Conservation (phyloP, 345 rosid species). For the Salix purpurea region DNA sequence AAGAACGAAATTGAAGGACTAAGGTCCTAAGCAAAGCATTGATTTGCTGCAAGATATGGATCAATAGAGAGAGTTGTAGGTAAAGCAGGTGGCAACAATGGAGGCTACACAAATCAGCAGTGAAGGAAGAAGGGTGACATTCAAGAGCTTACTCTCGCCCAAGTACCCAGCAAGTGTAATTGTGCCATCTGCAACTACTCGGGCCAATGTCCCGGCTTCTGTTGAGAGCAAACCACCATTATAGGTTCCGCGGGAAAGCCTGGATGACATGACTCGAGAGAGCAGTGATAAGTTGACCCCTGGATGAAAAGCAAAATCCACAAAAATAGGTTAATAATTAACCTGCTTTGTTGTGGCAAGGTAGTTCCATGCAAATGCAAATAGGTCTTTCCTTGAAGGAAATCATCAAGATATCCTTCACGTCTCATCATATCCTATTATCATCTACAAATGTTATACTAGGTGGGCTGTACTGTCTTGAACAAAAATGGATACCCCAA, state of each 20-base stretch:
- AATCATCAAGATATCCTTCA: not conserved
- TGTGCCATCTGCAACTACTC: constrained; percentile 91
- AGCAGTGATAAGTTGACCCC: constrained; percentile 91
- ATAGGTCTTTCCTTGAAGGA: not conserved
- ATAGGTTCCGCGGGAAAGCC: constrained; percentile 93
- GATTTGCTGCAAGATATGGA: not conserved
- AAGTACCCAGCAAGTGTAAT: constrained; percentile 88
- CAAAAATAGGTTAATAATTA: not conserved
- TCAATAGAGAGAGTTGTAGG: constrained; percentile 93
- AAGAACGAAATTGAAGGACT: not conserved
- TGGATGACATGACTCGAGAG: constrained; percentile 93
- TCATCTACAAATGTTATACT: not conserved
- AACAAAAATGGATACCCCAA: too few species aligned
- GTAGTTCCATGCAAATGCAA: not conserved
- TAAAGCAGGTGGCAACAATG: constrained; percentile 75
- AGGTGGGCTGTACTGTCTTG: not conserved
- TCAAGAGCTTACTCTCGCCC: constrained; percentile 65
- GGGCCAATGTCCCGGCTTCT: constrained; percentile 92
- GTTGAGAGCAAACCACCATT: constrained; percentile 93
- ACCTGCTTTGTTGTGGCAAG: not conserved
- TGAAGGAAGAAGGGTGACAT: constrained; percentile 81
- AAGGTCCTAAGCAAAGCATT: not conserved
- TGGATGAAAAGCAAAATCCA: constrained; percentile 15
- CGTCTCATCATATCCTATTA: not conserved
- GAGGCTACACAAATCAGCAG: constrained; percentile 67